Base-by-base conservation (phyloP, 148 eudicot species). In the Spergularia bocconei region DNA sequence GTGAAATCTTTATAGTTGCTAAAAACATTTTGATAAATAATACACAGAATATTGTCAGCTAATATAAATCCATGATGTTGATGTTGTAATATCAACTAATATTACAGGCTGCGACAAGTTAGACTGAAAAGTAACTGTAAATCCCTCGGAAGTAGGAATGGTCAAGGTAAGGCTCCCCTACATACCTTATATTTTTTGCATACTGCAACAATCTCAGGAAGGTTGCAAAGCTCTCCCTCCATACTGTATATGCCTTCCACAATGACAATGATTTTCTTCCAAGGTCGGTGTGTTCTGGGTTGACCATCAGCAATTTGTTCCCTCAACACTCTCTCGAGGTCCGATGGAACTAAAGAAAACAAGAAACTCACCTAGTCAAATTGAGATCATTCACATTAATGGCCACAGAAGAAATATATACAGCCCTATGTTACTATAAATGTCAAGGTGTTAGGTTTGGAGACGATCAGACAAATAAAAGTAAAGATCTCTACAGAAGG, bases 201-300 rank as follows among this genome's bases (percentile, higher is more conserved):
- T 79, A 95, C 79, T 21, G 96, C 83, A 70, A 92, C 96, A 71
- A 95, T 89, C 84, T 92, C 98, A n/a, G 98, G 97, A 63, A 95
- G 96, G 48, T 92, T 87, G 90, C 98, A 95, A 15, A 95, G 89
- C 78, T 95, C 98, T 23, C 98, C 98, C 85, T 95, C 98, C 98
- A 95, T 95, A 75, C 98, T 95, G 77, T 95, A 95, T 77, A 95
- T 95, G 50, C 98, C 98, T 84, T 95, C 98, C 71, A 95, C 98
- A 65, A 92, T 87, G 69, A 95, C 93, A 55, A 95, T 87, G 60
- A 95, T 95, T 80, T 95, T 95, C 84, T 95, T 95, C 98, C 98
- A 95, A 57, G 98, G 97, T 85, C 98, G 87, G 85, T 92, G 98
- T 15, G 98, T 95, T 75, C 98, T 89, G 11, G 97, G 96, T 77